phyloP scores from a whole-genome alignment of 1,284 basidiomycete genomes.

The Anthracocystis walkeri region DNA sequence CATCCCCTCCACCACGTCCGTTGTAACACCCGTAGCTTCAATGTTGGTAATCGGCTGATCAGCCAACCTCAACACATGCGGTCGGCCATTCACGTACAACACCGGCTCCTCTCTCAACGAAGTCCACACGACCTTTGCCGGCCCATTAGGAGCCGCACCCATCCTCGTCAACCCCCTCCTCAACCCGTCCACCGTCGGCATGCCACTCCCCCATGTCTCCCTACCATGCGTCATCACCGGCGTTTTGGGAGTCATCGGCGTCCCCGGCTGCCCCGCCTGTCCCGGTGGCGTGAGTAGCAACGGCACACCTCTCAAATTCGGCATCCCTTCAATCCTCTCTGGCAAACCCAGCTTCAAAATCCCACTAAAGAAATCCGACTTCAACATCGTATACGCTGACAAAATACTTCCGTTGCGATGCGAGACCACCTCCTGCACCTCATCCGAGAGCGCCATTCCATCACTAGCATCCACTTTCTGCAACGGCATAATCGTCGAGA shows the following conservation, averaged over 20 bases:
- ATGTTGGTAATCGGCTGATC: conserved; percentile 72
- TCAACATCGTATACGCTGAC: conserved; percentile 92
- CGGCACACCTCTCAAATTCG: conserved; percentile 64
- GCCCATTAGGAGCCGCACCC: conserved; percentile 57
- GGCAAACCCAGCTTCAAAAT: conserved; percentile 63
- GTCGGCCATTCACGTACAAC: conserved; percentile 77
- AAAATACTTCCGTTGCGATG: conserved; percentile 87
- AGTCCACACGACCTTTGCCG: conserved; percentile 63
- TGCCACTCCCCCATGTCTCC: conserved; percentile 67
- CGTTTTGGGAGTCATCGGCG: conserved; percentile 41
- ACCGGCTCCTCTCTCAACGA: conserved; percentile 68
- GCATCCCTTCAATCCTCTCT: conserved; percentile 66
- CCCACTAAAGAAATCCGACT: conserved; percentile 89
- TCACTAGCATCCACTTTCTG: conserved; percentile 74
- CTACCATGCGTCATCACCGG: conserved; percentile 39
- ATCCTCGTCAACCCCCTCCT: conserved; percentile 63
- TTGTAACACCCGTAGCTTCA: conserved; percentile 87
- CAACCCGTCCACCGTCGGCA: conserved; percentile 68
- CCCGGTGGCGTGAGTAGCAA: conserved; percentile 49
- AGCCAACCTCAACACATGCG: conserved; percentile 84
- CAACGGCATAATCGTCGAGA: conserved; percentile 85
- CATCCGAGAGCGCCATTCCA: conserved; percentile 77
- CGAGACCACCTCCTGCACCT: conserved; percentile 74
- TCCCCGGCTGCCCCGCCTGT: conserved; percentile 16
- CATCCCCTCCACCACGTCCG: conserved; percentile 91